Evolutionary conservation across 2,329 filamentous ascomycete genomes (phyloP).

Genomic region (Colletotrichum trifolii): DNA sequence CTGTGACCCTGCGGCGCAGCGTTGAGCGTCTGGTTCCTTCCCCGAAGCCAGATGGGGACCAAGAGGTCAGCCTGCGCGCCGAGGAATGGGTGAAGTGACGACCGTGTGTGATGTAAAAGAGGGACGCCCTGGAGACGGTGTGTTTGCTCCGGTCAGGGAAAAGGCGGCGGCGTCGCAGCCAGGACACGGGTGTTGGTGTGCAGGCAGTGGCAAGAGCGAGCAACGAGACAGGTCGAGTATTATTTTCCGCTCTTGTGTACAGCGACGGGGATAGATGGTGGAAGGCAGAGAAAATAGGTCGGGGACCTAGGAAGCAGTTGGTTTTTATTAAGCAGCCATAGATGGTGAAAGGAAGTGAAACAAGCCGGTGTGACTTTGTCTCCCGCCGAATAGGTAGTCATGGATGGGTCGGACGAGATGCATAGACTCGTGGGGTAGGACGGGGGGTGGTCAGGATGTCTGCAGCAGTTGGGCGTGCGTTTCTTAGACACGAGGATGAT

Average conservation of each 20-base stretch:
- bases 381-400: slow-evolving; percentile 36
- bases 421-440: slow-evolving; percentile 37
- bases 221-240: slow-evolving; percentile 21
- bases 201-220: slow-evolving; percentile 8
- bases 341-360: slow-evolving; percentile 45
- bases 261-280: slow-evolving; percentile 16
- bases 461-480: slow-evolving; percentile 32
- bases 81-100: not conserved
- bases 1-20: slow-evolving; percentile 9
- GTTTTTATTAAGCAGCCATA: slow-evolving; percentile 34
- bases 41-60: not conserved
- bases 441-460: slow-evolving; percentile 29
- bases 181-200: slow-evolving; percentile 11
- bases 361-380: slow-evolving; percentile 48
- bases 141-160: not conserved
- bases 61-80: slow-evolving; percentile 2
- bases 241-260: slow-evolving; percentile 27
- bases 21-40: slow-evolving; percentile 2
- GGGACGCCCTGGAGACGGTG: too few relatives aligned
- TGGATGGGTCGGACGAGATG: slow-evolving; percentile 37
- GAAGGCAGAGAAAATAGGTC: slow-evolving; percentile 14
- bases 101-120: not conserved
- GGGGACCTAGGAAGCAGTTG: slow-evolving; percentile 20
- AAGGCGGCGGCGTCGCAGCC: slow-evolving; percentile 14
- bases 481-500: slow-evolving; percentile 12